A percentile compares a stretch with the other conserved stretches of the same genome.
These are phyloP conservation scores for Chrysoporthe deuterocubensis DNA, from an alignment of 2,329 filamentous ascomycete species.

Conservation along the genomic window DNA sequence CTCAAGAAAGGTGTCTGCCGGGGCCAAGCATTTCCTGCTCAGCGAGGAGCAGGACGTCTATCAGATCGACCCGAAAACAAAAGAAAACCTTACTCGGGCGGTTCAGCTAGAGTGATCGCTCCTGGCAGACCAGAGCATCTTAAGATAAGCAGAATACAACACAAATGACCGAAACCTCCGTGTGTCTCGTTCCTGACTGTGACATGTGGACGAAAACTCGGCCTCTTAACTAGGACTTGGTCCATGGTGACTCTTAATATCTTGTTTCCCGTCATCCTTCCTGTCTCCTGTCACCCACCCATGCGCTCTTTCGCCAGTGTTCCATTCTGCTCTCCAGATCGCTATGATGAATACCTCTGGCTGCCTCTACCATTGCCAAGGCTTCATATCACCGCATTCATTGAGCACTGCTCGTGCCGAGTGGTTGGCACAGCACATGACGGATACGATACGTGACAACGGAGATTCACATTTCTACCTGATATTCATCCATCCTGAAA, in stretches of 20 bases:
- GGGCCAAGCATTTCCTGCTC: neutral
- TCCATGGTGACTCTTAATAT: neutral
- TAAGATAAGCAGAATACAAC: constrained; percentile 26
- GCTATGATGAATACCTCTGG: neutral
- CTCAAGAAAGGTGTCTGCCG: constrained; percentile 2
- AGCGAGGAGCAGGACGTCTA: neutral
- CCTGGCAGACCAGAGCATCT: constrained; percentile 11
- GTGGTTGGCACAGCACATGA: neutral
- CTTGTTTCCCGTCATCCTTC: neutral
- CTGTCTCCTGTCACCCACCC: neutral
- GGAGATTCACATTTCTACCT: neutral
- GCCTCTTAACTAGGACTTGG: neutral
- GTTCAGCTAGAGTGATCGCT: constrained; percentile 5
- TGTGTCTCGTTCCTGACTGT: neutral
- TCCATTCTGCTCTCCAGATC: neutral
- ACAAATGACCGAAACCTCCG: constrained; percentile 21
- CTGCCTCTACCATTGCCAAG: neutral
- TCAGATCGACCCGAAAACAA: neutral
- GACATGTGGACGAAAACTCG: neutral
- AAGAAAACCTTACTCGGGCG: neutral
- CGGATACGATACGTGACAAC: neutral
- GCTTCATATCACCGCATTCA: neutral
- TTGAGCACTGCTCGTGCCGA: neutral
- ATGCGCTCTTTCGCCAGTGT: neutral
- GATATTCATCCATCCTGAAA: constrained; percentile 1